These are phyloP conservation scores for Rhytidiadelphus loreus DNA, from an alignment of 225 moss, liverwort and hornwort species.

Conservation along the genomic window DNA sequence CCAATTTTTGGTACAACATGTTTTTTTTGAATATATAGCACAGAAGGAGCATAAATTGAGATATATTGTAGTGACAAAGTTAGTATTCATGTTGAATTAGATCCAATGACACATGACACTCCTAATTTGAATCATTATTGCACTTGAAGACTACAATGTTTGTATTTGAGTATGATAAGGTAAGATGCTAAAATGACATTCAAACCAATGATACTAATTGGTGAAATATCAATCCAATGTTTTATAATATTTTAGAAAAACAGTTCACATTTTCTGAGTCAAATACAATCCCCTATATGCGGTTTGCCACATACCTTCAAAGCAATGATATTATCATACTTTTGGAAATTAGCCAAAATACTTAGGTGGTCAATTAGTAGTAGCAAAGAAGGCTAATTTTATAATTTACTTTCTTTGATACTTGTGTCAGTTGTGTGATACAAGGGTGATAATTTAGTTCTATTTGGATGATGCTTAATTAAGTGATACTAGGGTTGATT, in stretches of 20 bases:
- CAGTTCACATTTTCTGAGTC: neutral
- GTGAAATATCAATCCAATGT: neutral
- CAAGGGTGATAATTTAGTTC: fast-evolving
- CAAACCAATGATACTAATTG: neutral
- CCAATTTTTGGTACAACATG: no score
- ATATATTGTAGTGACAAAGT: neutral
- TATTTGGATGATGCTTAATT: neutral
- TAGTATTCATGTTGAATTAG: neutral
- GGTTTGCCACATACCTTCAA: neutral
- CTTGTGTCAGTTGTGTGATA: fast-evolving
- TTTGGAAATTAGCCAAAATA: neutral
- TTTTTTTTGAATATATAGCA: neutral
- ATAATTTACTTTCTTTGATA: neutral
- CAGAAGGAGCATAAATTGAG: neutral
- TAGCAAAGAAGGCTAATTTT: neutral
- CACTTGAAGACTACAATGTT: neutral
- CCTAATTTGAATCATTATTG: neutral
- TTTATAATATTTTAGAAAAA: neutral
- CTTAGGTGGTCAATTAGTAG: neutral
- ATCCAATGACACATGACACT: neutral
- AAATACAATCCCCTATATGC: neutral
- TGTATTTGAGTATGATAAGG: neutral
- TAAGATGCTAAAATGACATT: neutral
- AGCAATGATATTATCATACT: neutral
- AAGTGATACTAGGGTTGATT: neutral